These are phyloP conservation scores for Pichia manshurica DNA, from an alignment of 805 yeast species.

Conservation along the genomic window DNA sequence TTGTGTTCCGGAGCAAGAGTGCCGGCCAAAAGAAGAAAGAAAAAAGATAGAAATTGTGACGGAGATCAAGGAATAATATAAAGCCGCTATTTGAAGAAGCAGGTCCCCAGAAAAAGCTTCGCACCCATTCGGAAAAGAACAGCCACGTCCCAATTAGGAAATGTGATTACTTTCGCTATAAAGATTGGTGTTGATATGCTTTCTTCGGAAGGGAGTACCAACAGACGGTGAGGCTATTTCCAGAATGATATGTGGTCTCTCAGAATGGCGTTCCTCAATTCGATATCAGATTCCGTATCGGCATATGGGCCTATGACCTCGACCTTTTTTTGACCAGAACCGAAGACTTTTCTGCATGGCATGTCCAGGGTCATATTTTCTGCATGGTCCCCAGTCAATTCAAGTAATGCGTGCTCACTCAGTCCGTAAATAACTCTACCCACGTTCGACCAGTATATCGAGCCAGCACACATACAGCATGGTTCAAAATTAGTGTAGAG, in stretches of 20 bases:
- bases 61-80: too few species aligned
- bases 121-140: too few species aligned
- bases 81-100: too few species aligned
- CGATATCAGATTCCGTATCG: slow-evolving; percentile 8
- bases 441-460: slow-evolving; percentile 27
- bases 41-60: too few species aligned
- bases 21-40: too few species aligned
- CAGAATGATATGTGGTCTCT: slow-evolving; percentile 25
- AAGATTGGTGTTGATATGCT: too few species aligned
- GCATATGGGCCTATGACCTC: slow-evolving; percentile 25
- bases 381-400: slow-evolving; percentile 21
- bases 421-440: slow-evolving; percentile 27
- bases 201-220: too few species aligned
- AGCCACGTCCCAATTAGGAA: slow-evolving; percentile 1
- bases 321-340: slow-evolving; percentile 26
- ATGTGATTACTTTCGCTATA: too few species aligned
- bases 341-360: slow-evolving; percentile 19
- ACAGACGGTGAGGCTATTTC: too few species aligned
- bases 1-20: too few species aligned
- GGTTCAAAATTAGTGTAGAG: slow-evolving; percentile 30
- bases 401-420: slow-evolving; percentile 19
- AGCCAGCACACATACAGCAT: slow-evolving; percentile 29
- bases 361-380: slow-evolving; percentile 27
- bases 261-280: slow-evolving; percentile 19
- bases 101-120: too few species aligned